Percentiles rank a stretch among this genome's conserved stretches.
Conservation (phyloP, 495 filamentous ascomycete genomes). For the Sordaria brevicollis region DNA sequence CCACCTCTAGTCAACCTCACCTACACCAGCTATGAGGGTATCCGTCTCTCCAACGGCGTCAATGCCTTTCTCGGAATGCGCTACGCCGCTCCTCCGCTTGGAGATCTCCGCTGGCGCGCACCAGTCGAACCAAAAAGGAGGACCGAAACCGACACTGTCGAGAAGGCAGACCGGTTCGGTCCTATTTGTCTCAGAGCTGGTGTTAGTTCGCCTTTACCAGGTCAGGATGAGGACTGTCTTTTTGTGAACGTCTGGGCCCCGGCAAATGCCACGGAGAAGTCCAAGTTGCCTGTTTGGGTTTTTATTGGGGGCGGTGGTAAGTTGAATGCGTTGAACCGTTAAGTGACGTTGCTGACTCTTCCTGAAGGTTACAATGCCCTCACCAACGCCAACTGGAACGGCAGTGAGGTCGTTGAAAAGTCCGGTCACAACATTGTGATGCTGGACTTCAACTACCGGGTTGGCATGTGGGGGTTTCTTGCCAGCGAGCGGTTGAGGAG, state of each 20-base stretch:
- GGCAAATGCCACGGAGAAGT: constrained; percentile 32
- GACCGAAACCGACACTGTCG: constrained; percentile 6
- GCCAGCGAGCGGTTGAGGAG: constrained; percentile 47
- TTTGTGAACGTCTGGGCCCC: constrained; percentile 68
- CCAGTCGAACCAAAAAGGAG: constrained; percentile 24
- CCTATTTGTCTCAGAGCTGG: constrained; percentile 43
- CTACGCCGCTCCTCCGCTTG: constrained; percentile 33
- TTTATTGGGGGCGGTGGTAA: constrained; percentile 65
- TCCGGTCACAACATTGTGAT: constrained; percentile 52
- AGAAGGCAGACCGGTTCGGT: constrained; percentile 28
- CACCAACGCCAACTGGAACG: constrained; percentile 59
- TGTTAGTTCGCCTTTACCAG: constrained; percentile 19
- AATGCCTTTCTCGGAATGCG: constrained; percentile 34
- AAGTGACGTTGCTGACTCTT: background rate
- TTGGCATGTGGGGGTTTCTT: constrained; percentile 65
- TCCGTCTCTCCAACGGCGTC: constrained; percentile 20
- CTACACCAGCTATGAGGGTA: constrained; percentile 34
- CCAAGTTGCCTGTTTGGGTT: constrained; percentile 56
- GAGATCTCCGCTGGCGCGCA: constrained; percentile 28
- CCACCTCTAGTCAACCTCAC: constrained; percentile 23
- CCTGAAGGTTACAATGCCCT: constrained; percentile 45
- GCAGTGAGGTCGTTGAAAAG: constrained; percentile 46
- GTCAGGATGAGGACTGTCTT: constrained; percentile 60
- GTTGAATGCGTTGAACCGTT: background rate
- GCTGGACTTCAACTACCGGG: constrained; percentile 66